Conservation (phyloP, 352 stramenopile species). For the Globisporangium solare region DNA sequence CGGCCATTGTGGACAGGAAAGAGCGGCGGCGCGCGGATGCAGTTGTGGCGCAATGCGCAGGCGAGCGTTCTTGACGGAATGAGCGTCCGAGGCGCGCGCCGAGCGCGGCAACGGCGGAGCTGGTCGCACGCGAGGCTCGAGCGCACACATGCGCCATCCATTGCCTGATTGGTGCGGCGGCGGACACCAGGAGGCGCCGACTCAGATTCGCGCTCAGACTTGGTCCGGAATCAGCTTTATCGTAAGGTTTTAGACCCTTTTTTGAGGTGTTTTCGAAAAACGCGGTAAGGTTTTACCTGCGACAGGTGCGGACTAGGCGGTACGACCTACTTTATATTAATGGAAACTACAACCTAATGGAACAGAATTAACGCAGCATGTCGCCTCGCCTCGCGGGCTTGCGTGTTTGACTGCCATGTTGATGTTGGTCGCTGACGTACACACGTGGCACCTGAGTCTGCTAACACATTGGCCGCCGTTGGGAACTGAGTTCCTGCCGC, state of each 20-base stretch:
- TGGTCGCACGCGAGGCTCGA: slow-evolving; percentile 2
- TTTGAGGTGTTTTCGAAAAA: neutral
- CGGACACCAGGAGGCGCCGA: neutral
- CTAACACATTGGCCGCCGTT: slow-evolving; percentile 1
- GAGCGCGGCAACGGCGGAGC: neutral
- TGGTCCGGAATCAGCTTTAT: slow-evolving; percentile 2
- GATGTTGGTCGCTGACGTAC: slow-evolving; percentile 9
- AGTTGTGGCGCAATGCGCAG: neutral
- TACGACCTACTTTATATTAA: neutral
- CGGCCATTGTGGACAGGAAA: slow-evolving; percentile 24
- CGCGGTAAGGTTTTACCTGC: neutral
- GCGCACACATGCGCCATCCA: slow-evolving; percentile 13
- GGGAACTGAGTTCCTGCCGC: no score
- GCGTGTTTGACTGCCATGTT: neutral
- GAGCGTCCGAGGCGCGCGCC: neutral
- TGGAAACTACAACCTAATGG: neutral
- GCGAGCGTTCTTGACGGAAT: slow-evolving; percentile 11
- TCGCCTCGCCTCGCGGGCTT: neutral
- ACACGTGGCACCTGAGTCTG: slow-evolving; percentile 12
- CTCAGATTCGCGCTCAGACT: slow-evolving; percentile 10
- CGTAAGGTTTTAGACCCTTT: neutral
- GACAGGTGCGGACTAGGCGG: neutral
- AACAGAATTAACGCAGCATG: neutral
- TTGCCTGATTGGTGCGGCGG: slow-evolving; percentile 3
- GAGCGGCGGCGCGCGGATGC: neutral